Evolutionary conservation across 2,329 filamentous ascomycete genomes (phyloP).

Genomic region (Talaromyces sp.): DNA sequence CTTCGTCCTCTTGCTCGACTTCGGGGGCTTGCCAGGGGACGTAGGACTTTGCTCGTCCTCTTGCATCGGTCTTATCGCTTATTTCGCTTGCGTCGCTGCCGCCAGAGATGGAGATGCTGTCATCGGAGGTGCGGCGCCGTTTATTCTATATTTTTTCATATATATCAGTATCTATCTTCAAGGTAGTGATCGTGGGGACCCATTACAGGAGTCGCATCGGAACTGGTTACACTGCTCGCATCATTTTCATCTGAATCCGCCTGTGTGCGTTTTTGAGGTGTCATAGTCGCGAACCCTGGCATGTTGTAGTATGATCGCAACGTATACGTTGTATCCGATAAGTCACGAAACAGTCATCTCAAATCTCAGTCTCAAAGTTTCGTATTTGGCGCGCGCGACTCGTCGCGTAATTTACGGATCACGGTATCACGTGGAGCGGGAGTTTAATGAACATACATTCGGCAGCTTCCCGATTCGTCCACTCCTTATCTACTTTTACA

Average conservation of each 20-base stretch:
- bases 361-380: background rate
- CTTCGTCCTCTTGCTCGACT: constrained; percentile 30
- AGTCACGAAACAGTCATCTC: background rate
- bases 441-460: background rate
- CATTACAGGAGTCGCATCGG: constrained; percentile 13
- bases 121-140: constrained; percentile 15
- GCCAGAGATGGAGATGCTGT: constrained; percentile 7
- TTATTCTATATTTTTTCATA: constrained; percentile 9
- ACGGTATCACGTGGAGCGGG: constrained; percentile 20
- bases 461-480: background rate
- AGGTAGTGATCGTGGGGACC: background rate
- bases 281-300: constrained; percentile 31
- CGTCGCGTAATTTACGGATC: constrained; percentile 16
- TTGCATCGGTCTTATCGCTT: background rate
- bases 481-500: background rate
- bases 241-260: constrained; percentile 29
- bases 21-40: background rate
- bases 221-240: constrained; percentile 22
- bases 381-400: constrained; percentile 5
- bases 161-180: background rate
- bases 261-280: constrained; percentile 42
- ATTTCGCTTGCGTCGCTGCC: background rate
- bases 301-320: background rate
- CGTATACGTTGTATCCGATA: background rate
- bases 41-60: background rate